Evolutionary conservation across 352 stramenopile species (phyloP).

Genomic region (Globisporangium viniferum): DNA sequence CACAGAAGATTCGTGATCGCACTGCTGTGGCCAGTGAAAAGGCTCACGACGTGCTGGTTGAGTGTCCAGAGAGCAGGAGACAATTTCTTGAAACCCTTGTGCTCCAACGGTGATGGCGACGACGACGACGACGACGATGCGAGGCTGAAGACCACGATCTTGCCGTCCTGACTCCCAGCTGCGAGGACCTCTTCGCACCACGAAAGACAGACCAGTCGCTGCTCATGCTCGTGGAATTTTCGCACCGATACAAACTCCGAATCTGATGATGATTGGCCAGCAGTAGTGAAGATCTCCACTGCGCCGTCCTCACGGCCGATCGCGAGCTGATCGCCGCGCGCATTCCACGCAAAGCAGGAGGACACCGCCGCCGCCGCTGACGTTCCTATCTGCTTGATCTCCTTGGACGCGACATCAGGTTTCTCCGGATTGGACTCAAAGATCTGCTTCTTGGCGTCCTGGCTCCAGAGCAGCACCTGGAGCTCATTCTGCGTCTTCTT

Average conservation of each 20-base stretch:
- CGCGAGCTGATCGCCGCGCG: conserved; percentile 25
- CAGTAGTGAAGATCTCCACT: conserved; percentile 33
- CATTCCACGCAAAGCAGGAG: conserved; percentile 28
- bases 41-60: conserved; percentile 19
- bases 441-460: conserved; percentile 26
- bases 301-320: conserved; percentile 42
- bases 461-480: conserved; percentile 46
- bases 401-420: conserved; percentile 23
- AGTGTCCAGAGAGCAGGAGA: neutral
- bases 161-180: conserved; percentile 44
- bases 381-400: conserved; percentile 14
- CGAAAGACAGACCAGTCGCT: conserved; percentile 34
- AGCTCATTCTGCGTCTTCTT: conserved; percentile 7
- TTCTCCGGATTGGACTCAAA: conserved; percentile 40
- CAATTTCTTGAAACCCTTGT: neutral
- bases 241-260: conserved; percentile 8
- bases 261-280: neutral
- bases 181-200: conserved; percentile 42
- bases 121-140: neutral
- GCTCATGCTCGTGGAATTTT: conserved; percentile 55
- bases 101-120: neutral
- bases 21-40: conserved; percentile 33
- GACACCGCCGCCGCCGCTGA: neutral
- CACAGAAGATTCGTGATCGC: conserved; percentile 51
- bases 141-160: conserved; percentile 49